phyloP scores from a whole-genome alignment of 352 stramenopile genomes.

The Aphanomyces cochlioides region DNA sequence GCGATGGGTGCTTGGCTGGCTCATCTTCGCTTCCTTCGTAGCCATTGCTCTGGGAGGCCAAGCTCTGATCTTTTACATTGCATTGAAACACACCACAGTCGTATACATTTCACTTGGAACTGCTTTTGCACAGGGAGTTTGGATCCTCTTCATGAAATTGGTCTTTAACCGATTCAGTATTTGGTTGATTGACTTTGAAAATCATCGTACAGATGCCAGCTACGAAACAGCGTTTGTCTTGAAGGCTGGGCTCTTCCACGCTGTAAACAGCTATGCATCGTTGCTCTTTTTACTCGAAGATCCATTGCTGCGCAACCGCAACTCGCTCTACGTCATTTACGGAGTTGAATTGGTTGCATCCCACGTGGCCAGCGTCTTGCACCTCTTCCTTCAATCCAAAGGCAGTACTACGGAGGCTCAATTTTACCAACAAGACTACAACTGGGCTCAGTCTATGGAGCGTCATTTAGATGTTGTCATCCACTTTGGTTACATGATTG shows the following conservation, averaged over 20 bases:
- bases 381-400: neutral
- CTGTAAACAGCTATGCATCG: constrained; percentile 92
- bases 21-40: constrained; percentile 71
- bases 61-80: constrained; percentile 67
- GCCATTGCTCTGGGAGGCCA: constrained; percentile 69
- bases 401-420: constrained; percentile 7
- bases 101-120: constrained; percentile 54
- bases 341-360: constrained; percentile 3
- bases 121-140: constrained; percentile 62
- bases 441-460: neutral
- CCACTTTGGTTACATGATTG: constrained; percentile 85
- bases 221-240: constrained; percentile 91
- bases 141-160: constrained; percentile 88
- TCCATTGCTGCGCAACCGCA: constrained; percentile 1
- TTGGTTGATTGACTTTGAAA: constrained; percentile 90
- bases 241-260: constrained; percentile 94
- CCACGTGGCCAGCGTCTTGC: neutral
- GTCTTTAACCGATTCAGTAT: constrained; percentile 86
- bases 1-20: constrained; percentile 69
- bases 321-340: constrained; percentile 25
- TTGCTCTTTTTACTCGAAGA: constrained; percentile 51
- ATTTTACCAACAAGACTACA: constrained; percentile 6
- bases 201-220: constrained; percentile 85
- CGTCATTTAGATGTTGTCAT: constrained; percentile 40
- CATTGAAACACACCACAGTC: constrained; percentile 49